phyloP scores from a whole-genome alignment of 106 monocot species.

The Platanthera guangdongensis region DNA sequence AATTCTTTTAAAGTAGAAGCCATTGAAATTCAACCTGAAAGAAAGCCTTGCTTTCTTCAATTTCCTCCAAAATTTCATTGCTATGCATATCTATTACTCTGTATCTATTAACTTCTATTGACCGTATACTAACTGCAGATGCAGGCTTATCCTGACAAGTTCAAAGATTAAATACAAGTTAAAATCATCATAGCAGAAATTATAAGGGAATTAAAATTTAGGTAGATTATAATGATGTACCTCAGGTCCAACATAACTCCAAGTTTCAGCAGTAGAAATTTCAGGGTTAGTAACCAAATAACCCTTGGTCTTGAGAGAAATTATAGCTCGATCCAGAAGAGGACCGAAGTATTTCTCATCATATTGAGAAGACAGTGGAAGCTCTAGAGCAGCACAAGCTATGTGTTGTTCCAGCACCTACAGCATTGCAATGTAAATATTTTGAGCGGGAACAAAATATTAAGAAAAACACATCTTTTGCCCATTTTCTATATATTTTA shows the following conservation, averaged over 20 bases:
- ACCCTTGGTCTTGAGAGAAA: constrained; percentile 53
- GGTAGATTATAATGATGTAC: constrained; percentile 21
- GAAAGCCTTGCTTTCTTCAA: constrained; percentile 91
- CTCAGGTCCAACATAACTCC: constrained; percentile 83
- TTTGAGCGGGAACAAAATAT: not conserved
- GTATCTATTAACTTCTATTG: constrained; percentile 71
- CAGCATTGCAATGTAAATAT: not conserved
- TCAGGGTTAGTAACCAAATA: constrained; percentile 25
- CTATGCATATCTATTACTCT: constrained; percentile 45
- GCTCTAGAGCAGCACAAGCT: constrained; percentile 81
- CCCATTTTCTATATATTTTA: not conserved
- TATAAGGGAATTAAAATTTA: not conserved
- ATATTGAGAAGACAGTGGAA: constrained; percentile 54
- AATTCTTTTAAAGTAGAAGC: not conserved
- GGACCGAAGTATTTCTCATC: constrained; percentile 80
- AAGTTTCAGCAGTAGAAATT: constrained; percentile 34
- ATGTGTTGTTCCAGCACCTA: constrained; percentile 85
- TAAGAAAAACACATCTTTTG: not conserved
- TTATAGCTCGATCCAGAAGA: constrained; percentile 34
- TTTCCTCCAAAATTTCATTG: constrained; percentile 71
- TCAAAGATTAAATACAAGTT: constrained; percentile 3
- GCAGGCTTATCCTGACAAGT: constrained; percentile 53
- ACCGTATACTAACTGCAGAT: constrained; percentile 50
- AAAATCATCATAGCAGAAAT: not conserved
- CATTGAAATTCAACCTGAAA: constrained; percentile 53